Percentiles rank a stretch among this genome's conserved stretches.
phyloP scores from a whole-genome alignment of 148 eudicot genomes.

The Chenopodium album region DNA sequence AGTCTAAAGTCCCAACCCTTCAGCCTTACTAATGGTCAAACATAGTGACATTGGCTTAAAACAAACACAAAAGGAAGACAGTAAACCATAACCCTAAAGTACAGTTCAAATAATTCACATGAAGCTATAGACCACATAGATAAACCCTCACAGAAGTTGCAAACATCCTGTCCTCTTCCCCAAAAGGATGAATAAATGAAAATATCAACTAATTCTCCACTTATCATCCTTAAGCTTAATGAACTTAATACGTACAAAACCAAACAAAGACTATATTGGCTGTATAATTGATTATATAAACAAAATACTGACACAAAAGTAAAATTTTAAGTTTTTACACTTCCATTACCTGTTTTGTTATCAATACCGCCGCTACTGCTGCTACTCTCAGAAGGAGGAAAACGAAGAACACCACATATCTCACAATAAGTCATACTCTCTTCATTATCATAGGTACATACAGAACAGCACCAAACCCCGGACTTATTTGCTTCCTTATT shows the following conservation, averaged over 20 bases:
- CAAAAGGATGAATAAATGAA: not conserved
- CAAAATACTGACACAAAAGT: not conserved
- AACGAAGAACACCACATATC: slow-evolving; percentile 82
- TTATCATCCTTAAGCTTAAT: not conserved
- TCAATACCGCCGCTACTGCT: slow-evolving; percentile 28
- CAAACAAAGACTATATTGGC: not conserved
- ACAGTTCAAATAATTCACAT: not conserved
- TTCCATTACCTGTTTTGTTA: slow-evolving; percentile 47
- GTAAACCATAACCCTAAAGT: not conserved
- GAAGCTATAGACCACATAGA: not conserved
- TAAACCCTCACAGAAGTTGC: not conserved
- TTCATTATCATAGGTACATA: slow-evolving; percentile 90
- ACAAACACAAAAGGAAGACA: not conserved
- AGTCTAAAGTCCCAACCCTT: not conserved
- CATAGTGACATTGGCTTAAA: not conserved
- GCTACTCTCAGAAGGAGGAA: slow-evolving; percentile 50
- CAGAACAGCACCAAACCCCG: slow-evolving; percentile 76
- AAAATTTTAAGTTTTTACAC: not conserved
- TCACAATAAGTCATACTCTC: slow-evolving; percentile 79
- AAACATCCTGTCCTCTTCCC: not conserved
- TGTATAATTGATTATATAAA: not conserved
- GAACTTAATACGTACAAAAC: not conserved
- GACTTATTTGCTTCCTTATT: slow-evolving; percentile 35
- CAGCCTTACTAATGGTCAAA: not conserved
- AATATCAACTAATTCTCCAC: no score